These are phyloP conservation scores for Pyropia haitanensis DNA, from an alignment of 23 red algal genomes.

Conservation along the genomic window DNA sequence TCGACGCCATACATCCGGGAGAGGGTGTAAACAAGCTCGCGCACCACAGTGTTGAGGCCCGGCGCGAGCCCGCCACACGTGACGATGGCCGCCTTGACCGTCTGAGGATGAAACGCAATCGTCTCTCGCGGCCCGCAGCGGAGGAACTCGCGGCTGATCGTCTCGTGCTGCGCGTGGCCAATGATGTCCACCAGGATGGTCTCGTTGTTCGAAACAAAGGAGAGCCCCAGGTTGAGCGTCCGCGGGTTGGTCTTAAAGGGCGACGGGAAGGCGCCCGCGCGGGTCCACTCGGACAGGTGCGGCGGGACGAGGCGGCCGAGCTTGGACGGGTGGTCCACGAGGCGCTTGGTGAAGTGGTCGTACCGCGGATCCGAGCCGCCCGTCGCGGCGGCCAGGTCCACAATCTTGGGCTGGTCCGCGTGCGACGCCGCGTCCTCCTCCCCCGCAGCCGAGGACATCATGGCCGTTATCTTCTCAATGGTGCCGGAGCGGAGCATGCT, in stretches of 20 bases:
- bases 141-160: conserved; percentile 73
- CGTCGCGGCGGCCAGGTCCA: too few relatives aligned
- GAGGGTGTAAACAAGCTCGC: conserved; percentile 79
- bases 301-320: conserved; percentile 3
- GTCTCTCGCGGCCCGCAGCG: conserved; percentile 61
- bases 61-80: conserved; percentile 96
- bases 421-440: too few relatives aligned
- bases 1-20: conserved; percentile 50
- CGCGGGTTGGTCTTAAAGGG: conserved; percentile 65
- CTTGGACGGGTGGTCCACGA: too few relatives aligned
- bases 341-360: too few relatives aligned
- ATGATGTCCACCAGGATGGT: conserved; percentile 95
- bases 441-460: too few relatives aligned
- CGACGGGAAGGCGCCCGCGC: conserved; percentile 67
- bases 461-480: too few relatives aligned
- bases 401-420: too few relatives aligned
- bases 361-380: too few relatives aligned
- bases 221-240: conserved; percentile 55
- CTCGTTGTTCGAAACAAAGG: conserved; percentile 77
- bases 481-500: too few relatives aligned
- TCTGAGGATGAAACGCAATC: conserved; percentile 76
- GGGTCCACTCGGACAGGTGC: conserved; percentile 56
- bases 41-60: conserved; percentile 87
- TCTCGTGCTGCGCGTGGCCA: conserved; percentile 50
- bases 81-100: conserved; percentile 84